Evolutionary conservation across 2,329 filamentous ascomycete genomes (phyloP).

Genomic region (Paracorniculantispora psalliotae): DNA sequence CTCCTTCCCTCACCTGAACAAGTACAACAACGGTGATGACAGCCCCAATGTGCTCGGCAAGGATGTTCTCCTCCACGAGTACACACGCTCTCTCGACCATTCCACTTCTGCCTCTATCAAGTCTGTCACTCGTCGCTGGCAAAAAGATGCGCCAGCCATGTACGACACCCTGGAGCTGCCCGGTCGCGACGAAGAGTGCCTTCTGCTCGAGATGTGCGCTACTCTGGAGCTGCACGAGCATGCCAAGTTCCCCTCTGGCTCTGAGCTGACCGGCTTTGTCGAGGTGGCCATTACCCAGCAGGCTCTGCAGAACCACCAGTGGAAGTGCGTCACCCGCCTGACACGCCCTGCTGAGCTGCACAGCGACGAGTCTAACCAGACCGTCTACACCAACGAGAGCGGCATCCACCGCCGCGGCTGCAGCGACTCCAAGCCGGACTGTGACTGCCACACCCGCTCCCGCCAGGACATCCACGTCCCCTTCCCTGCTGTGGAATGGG

Average conservation of each 20-base stretch:
- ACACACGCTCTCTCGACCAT: constrained; percentile 50
- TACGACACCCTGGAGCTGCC: constrained; percentile 46
- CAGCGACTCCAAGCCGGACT: constrained; percentile 40
- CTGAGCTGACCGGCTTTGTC: constrained; percentile 55
- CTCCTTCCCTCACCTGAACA: constrained; percentile 53
- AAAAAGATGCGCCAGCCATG: constrained; percentile 53
- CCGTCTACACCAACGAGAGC: constrained; percentile 43
- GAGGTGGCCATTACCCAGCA: constrained; percentile 54
- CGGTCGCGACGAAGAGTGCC: constrained; percentile 45
- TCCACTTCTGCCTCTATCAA: constrained; percentile 52
- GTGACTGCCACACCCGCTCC: constrained; percentile 45
- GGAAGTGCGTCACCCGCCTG: constrained; percentile 57
- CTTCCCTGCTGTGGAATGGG: constrained; percentile 55
- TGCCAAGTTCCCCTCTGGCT: constrained; percentile 53
- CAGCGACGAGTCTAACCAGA: constrained; percentile 37
- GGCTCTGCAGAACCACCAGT: constrained; percentile 50
- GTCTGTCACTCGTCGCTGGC: constrained; percentile 51
- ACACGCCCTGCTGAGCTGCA: constrained; percentile 53
- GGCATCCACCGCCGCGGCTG: constrained; percentile 51
- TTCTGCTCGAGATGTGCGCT: constrained; percentile 58
- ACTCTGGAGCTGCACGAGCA: constrained; percentile 55
- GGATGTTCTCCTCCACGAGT: constrained; percentile 54
- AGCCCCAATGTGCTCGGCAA: constrained; percentile 45
- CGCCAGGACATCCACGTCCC: constrained; percentile 50
- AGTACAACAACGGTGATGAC: constrained; percentile 49